Percentiles rank a stretch among this genome's conserved stretches.
Conservation (phyloP, 2,329 filamentous ascomycete species). For the Pestalotiopsis sp. region DNA sequence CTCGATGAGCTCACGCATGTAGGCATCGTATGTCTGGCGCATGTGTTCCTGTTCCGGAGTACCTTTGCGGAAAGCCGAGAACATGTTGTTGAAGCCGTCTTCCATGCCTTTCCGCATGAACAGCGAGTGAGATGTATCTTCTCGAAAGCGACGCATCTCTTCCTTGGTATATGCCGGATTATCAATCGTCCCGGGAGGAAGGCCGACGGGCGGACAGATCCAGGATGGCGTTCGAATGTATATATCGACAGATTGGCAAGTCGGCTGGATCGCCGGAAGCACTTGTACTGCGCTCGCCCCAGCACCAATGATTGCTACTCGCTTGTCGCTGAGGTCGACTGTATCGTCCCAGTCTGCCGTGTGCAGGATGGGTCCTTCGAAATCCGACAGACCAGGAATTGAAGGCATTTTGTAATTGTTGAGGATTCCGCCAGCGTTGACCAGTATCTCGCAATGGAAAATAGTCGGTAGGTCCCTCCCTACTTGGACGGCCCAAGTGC, state of each 20-base stretch:
- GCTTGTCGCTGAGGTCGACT: slow-evolving; percentile 48
- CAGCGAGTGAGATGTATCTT: not conserved
- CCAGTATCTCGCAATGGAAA: not conserved
- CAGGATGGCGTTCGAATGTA: slow-evolving; percentile 2
- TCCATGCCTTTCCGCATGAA: not conserved
- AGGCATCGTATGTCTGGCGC: not conserved
- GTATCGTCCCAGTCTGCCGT: slow-evolving; percentile 57
- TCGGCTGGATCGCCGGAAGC: slow-evolving; percentile 1
- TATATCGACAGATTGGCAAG: not conserved
- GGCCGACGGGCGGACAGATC: slow-evolving; percentile 3
- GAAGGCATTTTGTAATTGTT: slow-evolving; percentile 48
- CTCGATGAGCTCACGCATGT: slow-evolving; percentile 1
- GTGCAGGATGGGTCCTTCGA: slow-evolving; percentile 56
- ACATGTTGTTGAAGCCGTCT: not conserved
- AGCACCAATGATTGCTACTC: slow-evolving; percentile 53
- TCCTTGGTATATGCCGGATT: not conserved
- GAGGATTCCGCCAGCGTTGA: slow-evolving; percentile 6
- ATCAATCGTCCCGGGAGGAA: not conserved
- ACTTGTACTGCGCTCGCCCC: slow-evolving; percentile 5
- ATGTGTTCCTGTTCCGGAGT: slow-evolving; percentile 1
- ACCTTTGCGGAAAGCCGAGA: not conserved
- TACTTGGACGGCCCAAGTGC: not conserved
- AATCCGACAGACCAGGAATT: slow-evolving; percentile 52
- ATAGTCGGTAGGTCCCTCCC: not conserved
- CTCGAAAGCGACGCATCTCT: not conserved